A percentile compares a stretch with the other conserved stretches of the same genome.
phyloP scores from a whole-genome alignment of 768 basidiomycete species.

The Rhodotorula graminis region DNA sequence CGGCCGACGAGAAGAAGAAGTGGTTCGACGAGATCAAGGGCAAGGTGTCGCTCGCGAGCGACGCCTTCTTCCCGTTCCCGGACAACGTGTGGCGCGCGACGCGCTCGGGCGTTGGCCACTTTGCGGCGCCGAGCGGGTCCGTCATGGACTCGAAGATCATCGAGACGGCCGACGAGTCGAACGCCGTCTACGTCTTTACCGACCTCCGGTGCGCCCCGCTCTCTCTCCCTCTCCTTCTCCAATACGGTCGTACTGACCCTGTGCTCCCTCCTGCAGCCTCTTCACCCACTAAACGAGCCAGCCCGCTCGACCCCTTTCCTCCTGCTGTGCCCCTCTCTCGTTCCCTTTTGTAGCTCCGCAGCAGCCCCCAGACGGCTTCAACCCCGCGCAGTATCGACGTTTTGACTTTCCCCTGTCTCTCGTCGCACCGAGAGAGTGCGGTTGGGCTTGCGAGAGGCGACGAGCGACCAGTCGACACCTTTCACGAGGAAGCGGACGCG shows the following conservation, averaged over 20 bases:
- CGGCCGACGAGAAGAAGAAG: constrained; percentile 63
- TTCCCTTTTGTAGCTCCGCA: neutral
- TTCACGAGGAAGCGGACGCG: too few relatives aligned
- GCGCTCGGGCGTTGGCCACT: constrained; percentile 85
- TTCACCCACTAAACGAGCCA: constrained; percentile 34
- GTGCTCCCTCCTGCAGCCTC: constrained; percentile 6
- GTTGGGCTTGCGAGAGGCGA: too few relatives aligned
- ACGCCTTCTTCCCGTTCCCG: constrained; percentile 99
- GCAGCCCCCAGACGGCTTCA: neutral
- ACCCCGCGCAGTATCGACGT: constrained; percentile 1
- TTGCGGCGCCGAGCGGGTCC: constrained; percentile 71
- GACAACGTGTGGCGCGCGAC: constrained; percentile 92
- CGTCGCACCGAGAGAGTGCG: too few relatives aligned
- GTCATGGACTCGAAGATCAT: constrained; percentile 97
- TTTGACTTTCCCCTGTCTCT: neutral
- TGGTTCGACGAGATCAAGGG: constrained; percentile 66
- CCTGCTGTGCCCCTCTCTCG: neutral
- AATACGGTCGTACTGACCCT: neutral
- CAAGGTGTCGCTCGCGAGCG: constrained; percentile 86
- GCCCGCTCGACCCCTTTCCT: neutral
- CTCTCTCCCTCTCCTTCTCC: neutral
- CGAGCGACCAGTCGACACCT: too few relatives aligned
- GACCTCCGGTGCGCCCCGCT: constrained; percentile 50
- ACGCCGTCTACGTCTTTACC: constrained; percentile 86
- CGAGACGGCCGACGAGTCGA: constrained; percentile 90